Base-by-base conservation (phyloP, 805 yeast genomes). In the Saccharomyces mikatae region DNA sequence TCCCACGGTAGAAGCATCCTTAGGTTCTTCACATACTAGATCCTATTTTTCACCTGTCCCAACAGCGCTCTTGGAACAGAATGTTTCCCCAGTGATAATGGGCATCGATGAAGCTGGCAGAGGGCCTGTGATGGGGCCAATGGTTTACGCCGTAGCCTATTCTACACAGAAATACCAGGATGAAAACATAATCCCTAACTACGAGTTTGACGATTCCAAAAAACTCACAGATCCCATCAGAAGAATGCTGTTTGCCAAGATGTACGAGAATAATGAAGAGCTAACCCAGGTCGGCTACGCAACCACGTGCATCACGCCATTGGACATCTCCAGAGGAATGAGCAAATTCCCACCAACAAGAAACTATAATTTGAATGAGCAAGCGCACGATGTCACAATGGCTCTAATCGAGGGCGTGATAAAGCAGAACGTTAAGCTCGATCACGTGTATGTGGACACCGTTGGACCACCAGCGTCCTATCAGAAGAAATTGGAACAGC, bases 101-200 rank as follows among this genome's bases (percentile, higher is more conserved):
- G 99, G 99, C 1, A 96, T 94, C 0, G 99, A 94, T 69, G 99
- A 94, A 68, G 99, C 99, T 0, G 99, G 99, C 0, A 78, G 99
- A 60, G 99, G 99, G 0, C 99, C 99, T 0, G 97, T 95, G 0
- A 64, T 95, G 46, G 99, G 99, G 0, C 96, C 98, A 0, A 94
- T 94, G 99, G 99, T 94, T 1, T 94, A 94, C 65, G 96, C 96
- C 2, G 75, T 89, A 6, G 83, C 94, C 2, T 94, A 89, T 66
- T 84, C 96, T 58, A 70, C 83, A 11, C 76, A 78, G 49, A 68
- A 73, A 0, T 87, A 80, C 54, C 73, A 72, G 56, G 68, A 58
- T 58, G 78, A 75, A 30, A 64, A 71, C 1, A 66, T 76, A 21
- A 76, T 86, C 51, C 77, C 79, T 27, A 71, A 77, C 31, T 85